phyloP scores from a whole-genome alignment of 2,329 filamentous ascomycete genomes.

The Aspergillus quadricinctus region DNA sequence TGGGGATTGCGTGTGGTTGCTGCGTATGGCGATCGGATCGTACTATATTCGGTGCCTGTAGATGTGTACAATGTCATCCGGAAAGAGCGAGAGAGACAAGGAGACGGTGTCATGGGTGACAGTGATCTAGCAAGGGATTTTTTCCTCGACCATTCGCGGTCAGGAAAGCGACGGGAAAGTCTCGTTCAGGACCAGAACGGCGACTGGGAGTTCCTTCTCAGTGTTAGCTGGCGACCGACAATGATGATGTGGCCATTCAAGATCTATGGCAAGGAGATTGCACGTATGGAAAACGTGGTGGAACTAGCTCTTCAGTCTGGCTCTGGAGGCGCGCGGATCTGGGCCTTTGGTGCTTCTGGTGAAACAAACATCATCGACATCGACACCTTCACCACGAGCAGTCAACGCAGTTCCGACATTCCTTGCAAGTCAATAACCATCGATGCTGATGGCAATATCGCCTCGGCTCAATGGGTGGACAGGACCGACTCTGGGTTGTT shows the following conservation, averaged over 20 bases:
- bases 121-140: conserved; percentile 30
- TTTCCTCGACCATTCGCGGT: conserved; percentile 27
- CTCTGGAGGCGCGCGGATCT: conserved; percentile 45
- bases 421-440: conserved; percentile 22
- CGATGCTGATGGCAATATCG: conserved; percentile 24
- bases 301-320: conserved; percentile 48
- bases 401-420: conserved; percentile 9
- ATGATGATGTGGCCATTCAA: conserved; percentile 46
- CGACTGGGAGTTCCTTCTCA: conserved; percentile 40
- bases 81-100: conserved; percentile 30
- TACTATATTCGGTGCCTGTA: conserved; percentile 58
- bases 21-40: conserved; percentile 49
- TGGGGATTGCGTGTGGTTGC: conserved; percentile 58
- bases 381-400: conserved; percentile 25
- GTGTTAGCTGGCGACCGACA: conserved; percentile 31
- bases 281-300: conserved; percentile 42
- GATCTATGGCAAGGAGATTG: conserved; percentile 49
- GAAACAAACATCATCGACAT: conserved; percentile 47
- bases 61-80: conserved; percentile 48
- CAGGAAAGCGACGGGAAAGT: conserved; percentile 25
- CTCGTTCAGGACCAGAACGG: conserved; percentile 32
- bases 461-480: conserved; percentile 15
- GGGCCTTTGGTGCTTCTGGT: conserved; percentile 47
- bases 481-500: conserved; percentile 7
- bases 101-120: conserved; percentile 30